Evolutionary conservation across 1,139 yeast genomes (phyloP), one percentile per base, ranked within the genome.

Genomic region (Neolecta irregularis): DNA sequence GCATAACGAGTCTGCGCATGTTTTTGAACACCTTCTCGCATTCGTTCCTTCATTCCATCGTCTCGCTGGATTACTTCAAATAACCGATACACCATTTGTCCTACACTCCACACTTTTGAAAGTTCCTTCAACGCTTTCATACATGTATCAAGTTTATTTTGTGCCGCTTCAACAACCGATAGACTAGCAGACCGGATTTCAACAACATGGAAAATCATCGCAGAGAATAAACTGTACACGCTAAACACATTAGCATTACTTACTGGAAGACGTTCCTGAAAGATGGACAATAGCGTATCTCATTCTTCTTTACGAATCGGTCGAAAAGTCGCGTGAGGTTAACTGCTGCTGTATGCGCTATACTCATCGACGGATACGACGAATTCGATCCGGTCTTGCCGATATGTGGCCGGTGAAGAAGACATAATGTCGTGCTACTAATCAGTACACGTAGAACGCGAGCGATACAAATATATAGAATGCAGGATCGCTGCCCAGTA

Each of bases 261-360:
- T n/a, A n/a, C n/a, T n/a, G 18, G 73, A 69, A 19, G 77, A 75
- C 50, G 73, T 62, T 48, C 65, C 64, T 42, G 58, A 57, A 40
- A 73, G 51, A 47, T 69, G 68, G 40, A 67, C 64, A 34, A 66
- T 62, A 32, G 67, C 69, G 24, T n/a, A n/a, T n/a, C n/a, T n/a
- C n/a, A n/a, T n/a, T n/a, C n/a, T n/a, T n/a, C n/a, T n/a, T n/a
- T n/a, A 67, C 54, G 43, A 78, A 48, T 41, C 69, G 71, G 40
- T 74, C 75, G 32, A 72, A 60, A 37, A 78, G 74, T 41, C 72
- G 63, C 5, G 78, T 69, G 43, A 78, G 74, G 76, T 76, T 75
- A 49, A 80, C 71, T 1, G 91, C 81, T 1, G 92, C 81, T 53
- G 77, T 85, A 60, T 78, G 78, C 2, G 85, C 76, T 43, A 79